phyloP scores from a whole-genome alignment of 2,329 filamentous ascomycete species.

The Aspergillus sp. region DNA sequence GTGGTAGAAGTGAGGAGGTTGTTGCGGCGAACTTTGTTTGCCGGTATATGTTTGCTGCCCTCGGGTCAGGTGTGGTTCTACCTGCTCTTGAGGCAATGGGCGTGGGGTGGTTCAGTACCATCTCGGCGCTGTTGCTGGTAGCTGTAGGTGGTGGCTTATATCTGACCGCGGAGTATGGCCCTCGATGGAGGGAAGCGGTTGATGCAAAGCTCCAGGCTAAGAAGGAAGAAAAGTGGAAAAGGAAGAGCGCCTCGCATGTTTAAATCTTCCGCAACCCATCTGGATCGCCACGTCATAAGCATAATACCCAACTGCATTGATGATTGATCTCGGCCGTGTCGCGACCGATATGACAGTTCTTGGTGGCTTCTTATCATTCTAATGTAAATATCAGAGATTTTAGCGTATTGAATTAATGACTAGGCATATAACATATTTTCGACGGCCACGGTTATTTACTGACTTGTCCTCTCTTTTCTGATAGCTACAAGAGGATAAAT shows the following conservation, averaged over 20 bases:
- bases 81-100: conserved; percentile 74
- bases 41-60: conserved; percentile 72
- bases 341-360: neutral
- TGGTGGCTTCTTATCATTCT: neutral
- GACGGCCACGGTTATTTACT: too few relatives aligned
- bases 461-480: too few relatives aligned
- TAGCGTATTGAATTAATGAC: neutral
- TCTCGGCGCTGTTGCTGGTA: conserved; percentile 61
- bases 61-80: conserved; percentile 69
- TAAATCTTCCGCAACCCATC: neutral
- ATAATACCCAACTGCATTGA: neutral
- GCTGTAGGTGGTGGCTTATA: conserved; percentile 49
- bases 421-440: neutral
- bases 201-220: conserved; percentile 47
- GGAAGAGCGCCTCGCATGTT: neutral
- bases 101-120: conserved; percentile 78
- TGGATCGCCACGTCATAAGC: neutral
- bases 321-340: neutral
- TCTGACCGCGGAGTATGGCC: conserved; percentile 54
- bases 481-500: too few relatives aligned
- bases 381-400: neutral
- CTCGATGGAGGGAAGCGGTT: conserved; percentile 55
- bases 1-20: conserved; percentile 66
- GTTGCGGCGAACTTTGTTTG: conserved; percentile 79
- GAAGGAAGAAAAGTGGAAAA: conserved; percentile 33